These are phyloP conservation scores for Eucalyptus grandis DNA, from an alignment of 345 rosid species.

Conservation along the genomic window DNA sequence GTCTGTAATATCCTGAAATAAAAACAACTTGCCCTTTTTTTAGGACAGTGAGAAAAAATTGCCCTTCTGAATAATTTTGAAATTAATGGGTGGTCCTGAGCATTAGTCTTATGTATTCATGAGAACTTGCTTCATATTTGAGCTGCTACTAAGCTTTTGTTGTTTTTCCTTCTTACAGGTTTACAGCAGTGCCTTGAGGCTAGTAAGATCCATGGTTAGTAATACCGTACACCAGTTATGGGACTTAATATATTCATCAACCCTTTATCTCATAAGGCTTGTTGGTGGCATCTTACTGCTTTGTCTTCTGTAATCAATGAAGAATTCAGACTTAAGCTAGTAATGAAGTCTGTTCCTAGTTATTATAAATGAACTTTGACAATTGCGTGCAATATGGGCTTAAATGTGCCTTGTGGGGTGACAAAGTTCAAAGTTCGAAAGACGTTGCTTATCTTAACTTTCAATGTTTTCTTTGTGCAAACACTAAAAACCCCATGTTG, in stretches of 20 bases:
- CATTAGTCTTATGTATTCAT: background rate
- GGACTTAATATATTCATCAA: background rate
- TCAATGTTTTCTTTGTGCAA: background rate
- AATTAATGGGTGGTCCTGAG: background rate
- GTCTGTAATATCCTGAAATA: background rate
- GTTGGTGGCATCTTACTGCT: background rate
- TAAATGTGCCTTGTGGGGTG: background rate
- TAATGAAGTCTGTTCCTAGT: background rate
- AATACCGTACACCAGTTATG: background rate
- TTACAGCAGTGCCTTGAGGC: conserved; percentile 95
- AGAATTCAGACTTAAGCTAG: background rate
- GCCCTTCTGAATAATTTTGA: background rate
- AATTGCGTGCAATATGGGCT: background rate
- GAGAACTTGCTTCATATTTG: background rate
- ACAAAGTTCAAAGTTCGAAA: background rate
- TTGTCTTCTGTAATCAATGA: background rate
- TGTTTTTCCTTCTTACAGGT: conserved; percentile 29
- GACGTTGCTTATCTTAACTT: background rate
- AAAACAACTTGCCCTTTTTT: background rate
- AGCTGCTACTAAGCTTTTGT: background rate
- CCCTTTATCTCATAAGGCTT: background rate
- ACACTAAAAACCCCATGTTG: background rate
- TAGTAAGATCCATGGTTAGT: conserved; percentile 94
- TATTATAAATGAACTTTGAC: background rate
- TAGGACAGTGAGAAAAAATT: background rate